These are phyloP conservation scores for Coemansia sp. DNA, from an alignment of 192 early-diverging fungal species.

Conservation along the genomic window DNA sequence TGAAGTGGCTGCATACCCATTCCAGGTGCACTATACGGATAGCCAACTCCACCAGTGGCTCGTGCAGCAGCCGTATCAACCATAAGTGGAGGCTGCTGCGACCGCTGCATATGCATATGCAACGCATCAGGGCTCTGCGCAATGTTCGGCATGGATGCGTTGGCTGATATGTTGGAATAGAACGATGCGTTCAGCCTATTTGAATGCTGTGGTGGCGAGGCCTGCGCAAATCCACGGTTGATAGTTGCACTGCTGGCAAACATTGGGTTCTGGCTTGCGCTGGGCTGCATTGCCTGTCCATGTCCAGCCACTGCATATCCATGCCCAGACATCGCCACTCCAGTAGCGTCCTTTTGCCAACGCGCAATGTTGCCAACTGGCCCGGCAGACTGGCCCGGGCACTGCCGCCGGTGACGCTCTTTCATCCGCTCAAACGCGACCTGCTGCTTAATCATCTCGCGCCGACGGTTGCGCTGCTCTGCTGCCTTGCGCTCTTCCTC, in stretches of 20 bases:
- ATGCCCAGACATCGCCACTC: background rate
- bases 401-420: conserved; percentile 51
- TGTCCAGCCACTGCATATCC: background rate
- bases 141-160: conserved; percentile 47
- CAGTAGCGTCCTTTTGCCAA: conserved; percentile 43
- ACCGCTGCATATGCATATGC: conserved; percentile 3
- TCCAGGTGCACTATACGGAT: background rate
- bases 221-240: conserved; percentile 18
- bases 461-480: conserved; percentile 48
- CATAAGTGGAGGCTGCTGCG: conserved; percentile 10
- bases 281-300: background rate
- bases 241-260: conserved; percentile 30
- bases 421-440: conserved; percentile 57
- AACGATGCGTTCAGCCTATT: background rate
- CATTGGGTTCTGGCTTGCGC: conserved; percentile 11
- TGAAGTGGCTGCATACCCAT: background rate
- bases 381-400: conserved; percentile 19
- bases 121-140: background rate
- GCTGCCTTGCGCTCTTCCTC: conserved; percentile 52
- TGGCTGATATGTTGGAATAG: conserved; percentile 16
- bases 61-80: conserved; percentile 17
- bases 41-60: background rate
- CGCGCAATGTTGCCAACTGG: conserved; percentile 24
- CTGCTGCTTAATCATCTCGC: conserved; percentile 54
- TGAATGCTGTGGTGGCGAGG: conserved; percentile 2